These are phyloP conservation scores for Globisporangium polare DNA, from an alignment of 352 stramenopile genomes.

Conservation along the genomic window DNA sequence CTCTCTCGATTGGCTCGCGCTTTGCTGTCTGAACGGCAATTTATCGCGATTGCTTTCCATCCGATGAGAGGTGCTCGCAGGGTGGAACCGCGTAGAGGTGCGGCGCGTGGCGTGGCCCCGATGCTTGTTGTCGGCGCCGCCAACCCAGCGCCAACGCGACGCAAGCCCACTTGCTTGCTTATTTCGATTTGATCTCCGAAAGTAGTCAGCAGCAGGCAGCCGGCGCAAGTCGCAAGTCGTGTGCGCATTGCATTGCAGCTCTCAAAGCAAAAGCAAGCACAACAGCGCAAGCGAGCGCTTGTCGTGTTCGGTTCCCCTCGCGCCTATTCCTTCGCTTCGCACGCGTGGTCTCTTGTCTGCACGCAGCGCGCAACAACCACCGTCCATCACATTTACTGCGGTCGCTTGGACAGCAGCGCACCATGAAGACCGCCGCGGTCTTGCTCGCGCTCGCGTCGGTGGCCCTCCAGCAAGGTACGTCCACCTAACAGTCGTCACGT, in stretches of 20 bases:
- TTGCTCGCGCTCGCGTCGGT: slow-evolving; percentile 1
- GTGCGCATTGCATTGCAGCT: too few species aligned
- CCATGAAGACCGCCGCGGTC: slow-evolving; percentile 9
- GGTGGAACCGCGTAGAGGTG: neutral
- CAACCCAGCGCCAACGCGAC: too few species aligned
- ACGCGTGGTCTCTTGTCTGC: neutral
- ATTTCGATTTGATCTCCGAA: too few species aligned
- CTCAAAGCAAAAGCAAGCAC: too few species aligned
- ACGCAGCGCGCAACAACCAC: neutral
- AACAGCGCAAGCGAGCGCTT: too few species aligned
- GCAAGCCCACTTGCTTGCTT: too few species aligned
- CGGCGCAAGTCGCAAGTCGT: too few species aligned
- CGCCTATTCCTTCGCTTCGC: neutral
- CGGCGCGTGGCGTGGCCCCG: neutral
- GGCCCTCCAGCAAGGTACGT: slow-evolving; percentile 6
- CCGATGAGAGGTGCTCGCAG: neutral
- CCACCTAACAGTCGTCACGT: too few species aligned
- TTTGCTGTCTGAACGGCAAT: neutral
- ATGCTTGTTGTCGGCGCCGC: too few species aligned
- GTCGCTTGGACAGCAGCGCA: neutral
- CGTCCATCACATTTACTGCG: neutral
- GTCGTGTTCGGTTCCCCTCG: too few species aligned
- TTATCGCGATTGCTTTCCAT: neutral
- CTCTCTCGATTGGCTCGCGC: neutral
- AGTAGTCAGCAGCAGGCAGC: too few species aligned